phyloP scores from a whole-genome alignment of 208 protist species.

The Lotmaria passim region DNA sequence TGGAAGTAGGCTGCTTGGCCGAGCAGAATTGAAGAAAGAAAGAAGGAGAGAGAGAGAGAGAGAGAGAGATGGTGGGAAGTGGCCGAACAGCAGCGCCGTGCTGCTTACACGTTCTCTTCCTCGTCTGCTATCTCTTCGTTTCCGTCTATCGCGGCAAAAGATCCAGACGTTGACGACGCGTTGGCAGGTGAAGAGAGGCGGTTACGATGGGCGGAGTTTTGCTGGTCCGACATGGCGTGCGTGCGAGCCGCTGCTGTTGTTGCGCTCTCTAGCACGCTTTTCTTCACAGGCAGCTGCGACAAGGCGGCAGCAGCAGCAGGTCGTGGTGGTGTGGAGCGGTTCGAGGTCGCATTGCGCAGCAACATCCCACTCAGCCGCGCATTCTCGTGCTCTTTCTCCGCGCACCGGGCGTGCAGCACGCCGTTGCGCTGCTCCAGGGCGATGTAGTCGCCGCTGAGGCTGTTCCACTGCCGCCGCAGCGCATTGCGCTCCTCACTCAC shows the following conservation, averaged over 20 bases:
- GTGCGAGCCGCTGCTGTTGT: neutral
- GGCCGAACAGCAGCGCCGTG: too few relatives aligned
- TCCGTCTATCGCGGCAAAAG: too few relatives aligned
- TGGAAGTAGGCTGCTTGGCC: too few relatives aligned
- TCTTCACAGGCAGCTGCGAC: neutral
- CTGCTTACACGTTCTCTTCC: too few relatives aligned
- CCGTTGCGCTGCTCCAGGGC: slow-evolving; percentile 72
- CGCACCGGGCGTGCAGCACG: slow-evolving; percentile 75
- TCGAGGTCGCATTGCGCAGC: slow-evolving; percentile 12
- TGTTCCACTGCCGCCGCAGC: slow-evolving; percentile 57
- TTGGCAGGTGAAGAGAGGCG: neutral
- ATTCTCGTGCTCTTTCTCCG: slow-evolving; percentile 74
- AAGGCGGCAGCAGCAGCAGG: neutral
- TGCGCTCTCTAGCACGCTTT: neutral
- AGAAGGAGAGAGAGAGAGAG: slow-evolving; percentile 24
- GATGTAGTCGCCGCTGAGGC: slow-evolving; percentile 68
- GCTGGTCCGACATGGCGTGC: neutral
- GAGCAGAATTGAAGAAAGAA: slow-evolving; percentile 13
- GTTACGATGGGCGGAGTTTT: neutral
- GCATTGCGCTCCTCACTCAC: slow-evolving; percentile 65
- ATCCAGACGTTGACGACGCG: neutral
- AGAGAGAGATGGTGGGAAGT: too few relatives aligned
- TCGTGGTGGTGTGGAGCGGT: neutral
- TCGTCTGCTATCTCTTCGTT: too few relatives aligned
- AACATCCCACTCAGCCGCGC: slow-evolving; percentile 55